Base-by-base conservation (phyloP, 164 flowering plant genomes). In the Nymphaea colorata region DNA sequence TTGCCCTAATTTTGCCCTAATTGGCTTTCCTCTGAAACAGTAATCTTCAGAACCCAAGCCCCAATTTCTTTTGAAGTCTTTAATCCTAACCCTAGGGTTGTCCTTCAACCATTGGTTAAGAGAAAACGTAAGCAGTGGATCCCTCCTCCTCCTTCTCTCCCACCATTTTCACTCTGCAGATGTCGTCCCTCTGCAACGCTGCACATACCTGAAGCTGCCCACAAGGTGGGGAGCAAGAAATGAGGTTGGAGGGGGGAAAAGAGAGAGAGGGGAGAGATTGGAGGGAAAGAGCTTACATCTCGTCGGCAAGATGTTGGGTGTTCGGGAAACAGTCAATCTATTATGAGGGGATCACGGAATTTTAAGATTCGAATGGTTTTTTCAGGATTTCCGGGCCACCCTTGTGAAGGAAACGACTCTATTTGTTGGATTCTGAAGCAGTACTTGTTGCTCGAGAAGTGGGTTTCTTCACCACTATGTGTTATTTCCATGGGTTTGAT, bases 401-500 rank as follows among this genome's bases (percentile, higher is more conserved):
- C 57, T 8, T 15, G 57, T 51, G 8, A 15, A 51, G 57, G 57
- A 51, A 51, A 51, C 57, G 57, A 51, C 14, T 51, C 57, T 51
- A 51, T 15, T 51, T 10, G 57, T 51, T 51, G 57, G 57, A 8
- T 51, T 51, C 14, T 2, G 10, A 4, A 51, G 14, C 57, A 7
- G 12, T 51, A 51, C 12, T 51, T 51, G 14, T 51, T 51, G 12
- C 3, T 15, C 57, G 2, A 10, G 8, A 3, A 8, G 10, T 51
- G 57, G 8, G 14, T 51, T 8, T 15, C 57, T 51, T 8, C 57
- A 51, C 57, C 8, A 15, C 8, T 51, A 51, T 51, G 57, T 8
- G 14, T 8, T 51, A 51, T 51, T 51, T 51, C 8, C 12, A 51
- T 51, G 57, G 57, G 25, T 75, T 68, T 57, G 66, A 63, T n/a